Evolutionary conservation across 805 yeast genomes (phyloP), one percentile per base, ranked within the genome.

Genomic region (Metschnikowia lochheadii): DNA sequence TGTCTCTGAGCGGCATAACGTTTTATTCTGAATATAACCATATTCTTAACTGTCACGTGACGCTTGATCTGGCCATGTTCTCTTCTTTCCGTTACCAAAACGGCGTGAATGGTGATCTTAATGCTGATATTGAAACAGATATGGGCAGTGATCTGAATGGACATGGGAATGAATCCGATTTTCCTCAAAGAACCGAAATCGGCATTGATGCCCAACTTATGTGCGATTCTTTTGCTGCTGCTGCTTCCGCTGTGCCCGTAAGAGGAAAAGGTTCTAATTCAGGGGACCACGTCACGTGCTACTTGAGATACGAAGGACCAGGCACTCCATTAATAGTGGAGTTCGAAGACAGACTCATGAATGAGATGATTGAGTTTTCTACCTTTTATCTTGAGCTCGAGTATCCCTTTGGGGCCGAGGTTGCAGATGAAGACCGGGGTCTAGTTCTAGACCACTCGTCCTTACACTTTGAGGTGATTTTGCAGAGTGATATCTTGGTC

Each of bases 361-460:
- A 68, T 45, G 78, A 74, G 49, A 68, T 66, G 52, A 63, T 74
- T 44, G 78, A 74, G 55, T 74, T 74, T 52, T 56, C 63, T 3
- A 73, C 78, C 2, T 72, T 69, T 41, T 65, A 64, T 49, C 35
- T 59, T 29, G 77, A 72, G 29, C 44, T 63, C 14, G 55, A 53
- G 14, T 66, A 64, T 44, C 67, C 66, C 0, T 59, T 62, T 46
- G 57, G 54, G 4, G n/a, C 40, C 6, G 37, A 34, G 14, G 11
- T 11, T 23, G 32, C 33, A 3, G 46, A 44, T 8, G 55, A 51
- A 17, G 48, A 43, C 37, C 40, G 33, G 18, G 51, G 43, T 3
- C 52, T 65, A 14, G 44, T 58, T 8, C 59, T 72, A 8, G 64
- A 70, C 59, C 69, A 70, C 50, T 46, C 55, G 37, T 60, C 62